These are phyloP conservation scores for Nicotiana noctiflora DNA, from an alignment of 257 asterid genomes.

Conservation along the genomic window DNA sequence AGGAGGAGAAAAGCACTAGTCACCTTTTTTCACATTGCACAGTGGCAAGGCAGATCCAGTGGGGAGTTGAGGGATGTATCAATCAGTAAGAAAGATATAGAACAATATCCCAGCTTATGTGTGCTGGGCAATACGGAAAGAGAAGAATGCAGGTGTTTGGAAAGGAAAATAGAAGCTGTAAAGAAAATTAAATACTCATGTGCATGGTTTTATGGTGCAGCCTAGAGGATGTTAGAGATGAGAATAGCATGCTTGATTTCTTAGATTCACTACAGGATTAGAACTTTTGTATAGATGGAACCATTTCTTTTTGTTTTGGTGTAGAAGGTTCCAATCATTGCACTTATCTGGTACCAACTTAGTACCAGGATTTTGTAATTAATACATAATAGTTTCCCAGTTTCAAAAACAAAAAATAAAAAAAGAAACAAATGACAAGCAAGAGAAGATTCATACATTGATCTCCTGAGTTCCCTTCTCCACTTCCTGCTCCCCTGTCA, in stretches of 20 bases:
- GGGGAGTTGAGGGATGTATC: not conserved
- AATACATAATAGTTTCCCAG: not conserved
- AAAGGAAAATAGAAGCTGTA: not conserved
- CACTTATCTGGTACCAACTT: not conserved
- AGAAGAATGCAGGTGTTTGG: not conserved
- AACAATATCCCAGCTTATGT: not conserved
- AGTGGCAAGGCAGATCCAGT: not conserved
- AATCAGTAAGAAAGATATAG: not conserved
- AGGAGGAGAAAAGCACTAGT: not conserved
- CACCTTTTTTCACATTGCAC: not conserved
- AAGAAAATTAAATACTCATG: not conserved
- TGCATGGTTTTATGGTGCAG: not conserved
- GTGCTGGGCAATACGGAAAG: not conserved
- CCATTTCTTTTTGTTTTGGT: not conserved
- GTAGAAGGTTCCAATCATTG: not conserved
- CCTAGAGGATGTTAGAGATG: not conserved
- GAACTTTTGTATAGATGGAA: not conserved
- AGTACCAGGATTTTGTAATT: not conserved
- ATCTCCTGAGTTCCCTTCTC: conserved; percentile 35
- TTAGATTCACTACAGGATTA: not conserved
- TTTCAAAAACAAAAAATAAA: not conserved
- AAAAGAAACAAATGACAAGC: not conserved
- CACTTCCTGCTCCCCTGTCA: conserved; percentile 34
- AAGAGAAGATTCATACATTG: conserved; percentile 23
- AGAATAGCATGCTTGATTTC: not conserved